Base-by-base conservation (phyloP, 1,284 basidiomycete species). In the Fomes fomentarius region DNA sequence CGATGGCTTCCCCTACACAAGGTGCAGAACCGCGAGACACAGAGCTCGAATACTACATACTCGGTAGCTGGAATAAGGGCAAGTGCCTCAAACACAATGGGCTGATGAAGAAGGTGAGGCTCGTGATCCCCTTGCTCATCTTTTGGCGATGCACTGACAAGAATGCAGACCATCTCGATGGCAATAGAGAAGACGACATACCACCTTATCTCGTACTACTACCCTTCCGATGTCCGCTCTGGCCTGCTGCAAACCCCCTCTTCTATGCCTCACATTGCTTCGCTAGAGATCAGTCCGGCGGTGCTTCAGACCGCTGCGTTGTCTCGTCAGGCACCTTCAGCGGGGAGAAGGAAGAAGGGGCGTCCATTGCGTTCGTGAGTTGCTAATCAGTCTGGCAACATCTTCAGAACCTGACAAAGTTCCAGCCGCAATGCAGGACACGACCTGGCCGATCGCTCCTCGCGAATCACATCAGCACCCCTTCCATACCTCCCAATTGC, bases 121-220 rank as follows among this genome's bases (percentile, higher is more conserved):
- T 47, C 47, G 43, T 35, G 8, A 5, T 35, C 31, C 6, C 19
- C 17, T 25, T 31, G 8, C 6, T 9, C 40, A 6, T 3, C 3
- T 40, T 6, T 14, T 7, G 19, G 21, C n/a, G n/a, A n/a, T n/a
- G n/a, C 10, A 33, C 54, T 58, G 31, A 51, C 24, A 2, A 22
- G 14, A 17, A n/a, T 11, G n/a, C 34, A 66, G 65, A 63, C 65
- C 21, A 60, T 63, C 25, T 65, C 63, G 24, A 54, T 66, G 44
- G 47, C 52, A 2, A 58, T 66, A 14, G 60, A 63, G n/a, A 60
- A 60, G 21, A 55, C 62, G 9, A 59, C 61, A 8, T 64, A 65
- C 56, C 65, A 66, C 44, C 59, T 66, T 22, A 54, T 66, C 26
- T 65, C 65, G 17, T 66, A 66, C 52, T 66, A 66, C 47, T 52